phyloP scores from a whole-genome alignment of 192 early-diverging fungal genomes.

The Coemansia sp. region DNA sequence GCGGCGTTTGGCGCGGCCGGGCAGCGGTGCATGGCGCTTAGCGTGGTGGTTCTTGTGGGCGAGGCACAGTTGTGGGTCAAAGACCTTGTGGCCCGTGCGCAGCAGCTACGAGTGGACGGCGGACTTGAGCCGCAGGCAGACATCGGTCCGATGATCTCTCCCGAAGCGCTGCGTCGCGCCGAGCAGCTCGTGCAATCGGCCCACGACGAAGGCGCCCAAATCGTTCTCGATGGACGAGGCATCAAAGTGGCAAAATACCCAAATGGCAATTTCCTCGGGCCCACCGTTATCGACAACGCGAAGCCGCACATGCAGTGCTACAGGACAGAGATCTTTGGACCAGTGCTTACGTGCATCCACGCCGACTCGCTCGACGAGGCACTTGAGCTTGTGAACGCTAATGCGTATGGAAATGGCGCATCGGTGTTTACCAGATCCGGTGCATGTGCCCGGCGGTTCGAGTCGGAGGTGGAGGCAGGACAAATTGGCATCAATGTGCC shows the following conservation, averaged over 20 bases:
- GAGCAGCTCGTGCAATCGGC: conserved; percentile 77
- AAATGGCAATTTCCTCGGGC: conserved; percentile 92
- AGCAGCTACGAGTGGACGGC: conserved; percentile 74
- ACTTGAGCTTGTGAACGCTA: conserved; percentile 84
- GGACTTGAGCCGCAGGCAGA: conserved; percentile 86
- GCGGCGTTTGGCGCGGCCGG: conserved; percentile 98
- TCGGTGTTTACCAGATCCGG: conserved; percentile 92
- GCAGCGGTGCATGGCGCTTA: conserved; percentile 97
- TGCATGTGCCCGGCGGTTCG: conserved; percentile 81
- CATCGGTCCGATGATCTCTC: conserved; percentile 87
- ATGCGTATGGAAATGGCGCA: conserved; percentile 85
- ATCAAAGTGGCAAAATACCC: conserved; percentile 72
- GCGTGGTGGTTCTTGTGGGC: conserved; percentile 89
- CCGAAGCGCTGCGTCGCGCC: conserved; percentile 72
- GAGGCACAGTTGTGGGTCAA: conserved; percentile 79
- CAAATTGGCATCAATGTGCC: conserved; percentile 90
- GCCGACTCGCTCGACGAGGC: conserved; percentile 89
- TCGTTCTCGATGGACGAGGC: conserved; percentile 88
- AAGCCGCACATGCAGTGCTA: conserved; percentile 83
- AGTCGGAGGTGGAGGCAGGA: conserved; percentile 85
- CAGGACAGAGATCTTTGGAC: conserved; percentile 94
- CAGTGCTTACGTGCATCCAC: conserved; percentile 81
- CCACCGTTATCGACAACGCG: conserved; percentile 83
- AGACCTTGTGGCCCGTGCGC: conserved; percentile 86
- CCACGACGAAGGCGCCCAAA: conserved; percentile 80